Evolutionary conservation across 1,139 yeast species (phyloP).

Genomic region (Yamadazyma triangularis): DNA sequence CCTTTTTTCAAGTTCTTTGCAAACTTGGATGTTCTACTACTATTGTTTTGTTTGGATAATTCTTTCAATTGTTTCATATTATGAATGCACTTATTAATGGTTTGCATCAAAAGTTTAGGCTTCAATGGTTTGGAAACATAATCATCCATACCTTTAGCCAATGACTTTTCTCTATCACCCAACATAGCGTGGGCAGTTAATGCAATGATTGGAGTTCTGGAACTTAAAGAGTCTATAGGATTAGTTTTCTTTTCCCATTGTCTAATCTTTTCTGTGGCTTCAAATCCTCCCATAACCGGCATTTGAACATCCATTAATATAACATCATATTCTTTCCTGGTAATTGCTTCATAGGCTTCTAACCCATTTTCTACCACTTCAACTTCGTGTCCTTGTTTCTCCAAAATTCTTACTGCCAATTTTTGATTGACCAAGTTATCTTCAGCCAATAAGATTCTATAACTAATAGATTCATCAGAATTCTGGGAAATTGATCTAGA

Average conservation of each 20-base stretch:
- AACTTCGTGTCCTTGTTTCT: constrained; percentile 77
- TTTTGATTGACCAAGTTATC: constrained; percentile 86
- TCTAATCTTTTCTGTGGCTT: constrained; percentile 79
- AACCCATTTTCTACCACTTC: constrained; percentile 83
- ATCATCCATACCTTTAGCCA: constrained; percentile 89
- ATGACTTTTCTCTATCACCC: constrained; percentile 81
- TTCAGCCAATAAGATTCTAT: constrained; percentile 75
- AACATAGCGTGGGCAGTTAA: constrained; percentile 90
- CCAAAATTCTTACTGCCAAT: constrained; percentile 75
- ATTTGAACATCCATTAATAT: constrained; percentile 91
- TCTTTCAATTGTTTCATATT: constrained; percentile 57
- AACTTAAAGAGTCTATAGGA: constrained; percentile 61
- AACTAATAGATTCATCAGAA: constrained; percentile 73
- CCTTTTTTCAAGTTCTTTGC: constrained; percentile 44
- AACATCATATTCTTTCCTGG: constrained; percentile 64
- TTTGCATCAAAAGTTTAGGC: constrained; percentile 76
- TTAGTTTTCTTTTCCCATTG: constrained; percentile 83
- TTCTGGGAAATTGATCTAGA: constrained; percentile 76
- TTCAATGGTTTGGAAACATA: constrained; percentile 83
- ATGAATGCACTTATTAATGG: constrained; percentile 79
- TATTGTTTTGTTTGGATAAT: constrained; percentile 46
- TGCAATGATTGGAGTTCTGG: constrained; percentile 82
- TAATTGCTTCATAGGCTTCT: constrained; percentile 76
- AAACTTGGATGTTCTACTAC: constrained; percentile 43
- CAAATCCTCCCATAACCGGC: constrained; percentile 96